Percentiles rank a stretch among this genome's conserved stretches.
Conservation (phyloP, 2,329 filamentous ascomycete species). For the Aplosporella prunicola region DNA sequence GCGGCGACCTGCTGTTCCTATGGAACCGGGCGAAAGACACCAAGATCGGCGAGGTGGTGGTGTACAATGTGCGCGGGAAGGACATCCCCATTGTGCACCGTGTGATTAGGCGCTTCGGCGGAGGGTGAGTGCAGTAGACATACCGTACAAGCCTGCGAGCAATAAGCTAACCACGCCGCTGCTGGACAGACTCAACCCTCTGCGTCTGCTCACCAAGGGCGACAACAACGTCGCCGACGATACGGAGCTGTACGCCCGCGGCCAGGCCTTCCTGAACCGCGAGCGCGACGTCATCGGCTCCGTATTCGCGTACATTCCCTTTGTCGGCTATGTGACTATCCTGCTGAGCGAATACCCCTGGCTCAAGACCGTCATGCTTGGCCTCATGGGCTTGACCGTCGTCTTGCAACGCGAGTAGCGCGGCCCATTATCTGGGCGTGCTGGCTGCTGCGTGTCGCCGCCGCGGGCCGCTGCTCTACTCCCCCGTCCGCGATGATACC, state of each 20-base stretch:
- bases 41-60: conserved; percentile 62
- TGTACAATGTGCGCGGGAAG: conserved; percentile 82
- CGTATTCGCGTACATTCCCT: conserved; percentile 83
- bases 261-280: conserved; percentile 78
- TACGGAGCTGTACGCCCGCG: conserved; percentile 77
- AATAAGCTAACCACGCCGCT: conserved; percentile 4
- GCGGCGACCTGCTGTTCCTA: conserved; percentile 65
- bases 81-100: conserved; percentile 97
- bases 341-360: conserved; percentile 91
- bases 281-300: conserved; percentile 83
- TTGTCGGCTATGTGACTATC: conserved; percentile 95
- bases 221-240: conserved; percentile 95
- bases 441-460: too few relatives aligned
- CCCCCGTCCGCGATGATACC: too few relatives aligned
- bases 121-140: conserved; percentile 48
- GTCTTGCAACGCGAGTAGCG: conserved; percentile 82
- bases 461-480: too few relatives aligned
- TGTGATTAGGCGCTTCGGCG: conserved; percentile 63
- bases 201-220: conserved; percentile 82
- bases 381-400: conserved; percentile 89
- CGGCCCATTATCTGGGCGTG: too few relatives aligned
- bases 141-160: too few relatives aligned
- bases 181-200: conserved; percentile 34
- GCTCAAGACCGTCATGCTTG: conserved; percentile 91
- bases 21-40: conserved; percentile 62